Base-by-base conservation (phyloP, 1,284 basidiomycete species). In the Cutaneotrichosporon sp. region DNA sequence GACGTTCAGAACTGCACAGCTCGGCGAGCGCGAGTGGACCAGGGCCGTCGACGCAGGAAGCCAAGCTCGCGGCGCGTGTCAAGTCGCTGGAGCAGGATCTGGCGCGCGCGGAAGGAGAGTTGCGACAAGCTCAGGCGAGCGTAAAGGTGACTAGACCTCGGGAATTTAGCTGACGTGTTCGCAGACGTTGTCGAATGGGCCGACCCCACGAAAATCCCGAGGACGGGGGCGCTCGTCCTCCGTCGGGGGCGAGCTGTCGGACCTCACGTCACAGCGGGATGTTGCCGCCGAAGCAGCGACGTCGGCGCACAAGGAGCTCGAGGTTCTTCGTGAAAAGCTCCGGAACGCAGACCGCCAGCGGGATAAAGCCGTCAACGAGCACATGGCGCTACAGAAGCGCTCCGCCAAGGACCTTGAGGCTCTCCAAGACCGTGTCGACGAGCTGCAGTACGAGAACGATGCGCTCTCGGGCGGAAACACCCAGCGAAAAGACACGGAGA, bases 361-460 rank as follows among this genome's bases (percentile, higher is more conserved):
- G 15, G 63, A 74, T 58, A 69, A 72, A 49, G 63, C 69, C 4
- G 66, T 72, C 35, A 77, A 77, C 59, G 68, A 70, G 52, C 69
- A 69, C 46, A 62, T 75, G 44, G 70, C 72, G 0, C 30, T 66
- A 1, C 69, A 75, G 56, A 59, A 66, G n/a, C 51, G 60, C 1
- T 49, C 61, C 4, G 62, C 61, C 22, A 63, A 64, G 26, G 65
- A 66, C 20, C 57, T 68, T 10, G 68, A 70, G 15, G 65, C 56
- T 1, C 45, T 75, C 22, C 54, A 67, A 52, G 56, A 53, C 34
- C 59, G 65, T n/a, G 50, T 73, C 34, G 69, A 73, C 14, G 73
- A 75, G 39, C 55, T 64, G 7, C 63, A 60, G 23, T 68, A 63
- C 33, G 72, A 76, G 56, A 49, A 75, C n/a, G 66, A 72, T 8